These are phyloP conservation scores for Pythium phragmiticola DNA, from an alignment of 352 stramenopile species.

Conservation along the genomic window DNA sequence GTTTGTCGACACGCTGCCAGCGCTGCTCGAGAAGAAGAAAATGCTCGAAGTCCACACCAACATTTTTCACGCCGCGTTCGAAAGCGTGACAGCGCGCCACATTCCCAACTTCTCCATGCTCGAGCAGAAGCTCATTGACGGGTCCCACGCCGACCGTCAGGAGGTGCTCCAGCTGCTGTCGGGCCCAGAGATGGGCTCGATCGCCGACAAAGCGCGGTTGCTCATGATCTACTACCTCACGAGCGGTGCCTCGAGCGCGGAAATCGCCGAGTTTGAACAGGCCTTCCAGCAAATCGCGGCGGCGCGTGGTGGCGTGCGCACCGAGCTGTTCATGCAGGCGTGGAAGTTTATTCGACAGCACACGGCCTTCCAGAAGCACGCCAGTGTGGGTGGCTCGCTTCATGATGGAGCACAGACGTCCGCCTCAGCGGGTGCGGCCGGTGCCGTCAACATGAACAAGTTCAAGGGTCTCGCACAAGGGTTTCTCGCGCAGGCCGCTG, in stretches of 20 bases:
- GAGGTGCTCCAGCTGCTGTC: conserved; percentile 73
- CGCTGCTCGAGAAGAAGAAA: conserved; percentile 87
- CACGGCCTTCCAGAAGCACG: conserved; percentile 77
- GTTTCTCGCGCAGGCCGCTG: conserved; percentile 74
- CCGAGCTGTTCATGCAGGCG: conserved; percentile 47
- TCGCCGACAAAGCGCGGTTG: conserved; percentile 82
- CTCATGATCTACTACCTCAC: conserved; percentile 88
- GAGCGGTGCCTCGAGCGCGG: conserved; percentile 57
- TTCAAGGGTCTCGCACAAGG: conserved; percentile 84
- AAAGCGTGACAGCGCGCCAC: conserved; percentile 73
- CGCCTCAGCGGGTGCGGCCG: conserved; percentile 17
- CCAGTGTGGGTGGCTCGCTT: conserved; percentile 57
- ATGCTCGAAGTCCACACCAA: conserved; percentile 89
- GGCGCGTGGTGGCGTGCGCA: conserved; percentile 24
- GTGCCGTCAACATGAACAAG: conserved; percentile 71
- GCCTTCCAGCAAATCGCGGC: conserved; percentile 61
- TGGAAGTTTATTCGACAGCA: conserved; percentile 85
- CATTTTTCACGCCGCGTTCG: conserved; percentile 85
- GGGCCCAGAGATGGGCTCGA: conserved; percentile 57
- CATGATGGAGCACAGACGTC: conserved; percentile 26
- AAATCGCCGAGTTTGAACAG: conserved; percentile 78
- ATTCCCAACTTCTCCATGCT: conserved; percentile 84
- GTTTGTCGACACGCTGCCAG: conserved; percentile 79
- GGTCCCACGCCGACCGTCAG: conserved; percentile 61
- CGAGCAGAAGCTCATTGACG: conserved; percentile 86